These are phyloP conservation scores for Pyrenophora teres DNA, from an alignment of 2,329 filamentous ascomycete species.

Conservation along the genomic window DNA sequence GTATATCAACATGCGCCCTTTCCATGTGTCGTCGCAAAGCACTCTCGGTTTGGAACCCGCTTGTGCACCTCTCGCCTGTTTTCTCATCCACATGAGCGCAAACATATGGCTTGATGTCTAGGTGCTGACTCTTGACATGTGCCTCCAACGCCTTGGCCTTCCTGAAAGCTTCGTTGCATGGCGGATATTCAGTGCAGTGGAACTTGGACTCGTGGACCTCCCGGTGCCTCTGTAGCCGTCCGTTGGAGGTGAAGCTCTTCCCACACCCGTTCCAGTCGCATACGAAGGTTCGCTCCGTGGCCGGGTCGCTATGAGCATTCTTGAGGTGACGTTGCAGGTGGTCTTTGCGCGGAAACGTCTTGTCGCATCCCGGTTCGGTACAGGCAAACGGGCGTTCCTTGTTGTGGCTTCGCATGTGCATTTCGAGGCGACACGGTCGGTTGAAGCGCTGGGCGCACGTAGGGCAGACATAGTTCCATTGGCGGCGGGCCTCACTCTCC, in stretches of 20 bases:
- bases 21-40: conserved; percentile 73
- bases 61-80: conserved; percentile 63
- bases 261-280: conserved; percentile 75
- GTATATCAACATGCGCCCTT: conserved; percentile 68
- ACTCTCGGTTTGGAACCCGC: conserved; percentile 73
- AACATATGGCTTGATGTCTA: conserved; percentile 70
- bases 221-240: conserved; percentile 75
- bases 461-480: conserved; percentile 77
- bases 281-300: conserved; percentile 66
- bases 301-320: conserved; percentile 68
- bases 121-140: conserved; percentile 78
- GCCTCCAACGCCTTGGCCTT: conserved; percentile 85
- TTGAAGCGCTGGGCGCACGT: conserved; percentile 86
- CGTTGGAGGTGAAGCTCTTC: conserved; percentile 81
- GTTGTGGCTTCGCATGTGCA: conserved; percentile 80
- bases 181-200: conserved; percentile 71
- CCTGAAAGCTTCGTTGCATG: conserved; percentile 78
- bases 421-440: conserved; percentile 76
- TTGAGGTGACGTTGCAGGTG: conserved; percentile 86
- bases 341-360: conserved; percentile 83
- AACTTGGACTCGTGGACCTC: conserved; percentile 79
- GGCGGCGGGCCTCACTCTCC: conserved; percentile 56
- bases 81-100: conserved; percentile 65
- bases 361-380: conserved; percentile 70
- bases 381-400: conserved; percentile 83